Base-by-base conservation (phyloP, 2,329 filamentous ascomycete species). In the Epichloe hybrida region DNA sequence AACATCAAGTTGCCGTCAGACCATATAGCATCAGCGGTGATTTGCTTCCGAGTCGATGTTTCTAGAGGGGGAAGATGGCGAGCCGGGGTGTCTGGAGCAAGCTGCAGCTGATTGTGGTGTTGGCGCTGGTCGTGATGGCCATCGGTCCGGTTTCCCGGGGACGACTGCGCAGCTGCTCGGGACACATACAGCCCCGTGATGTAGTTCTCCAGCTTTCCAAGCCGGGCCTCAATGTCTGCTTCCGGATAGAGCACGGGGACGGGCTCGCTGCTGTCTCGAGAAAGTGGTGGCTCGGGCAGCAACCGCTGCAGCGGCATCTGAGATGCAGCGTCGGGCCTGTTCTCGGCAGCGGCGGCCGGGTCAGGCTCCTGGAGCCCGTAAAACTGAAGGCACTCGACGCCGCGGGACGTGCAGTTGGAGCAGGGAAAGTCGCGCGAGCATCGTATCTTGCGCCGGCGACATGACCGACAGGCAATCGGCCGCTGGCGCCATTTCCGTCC, bases 391-490 rank as follows among this genome's bases (percentile, higher is more conserved):
- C 63, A 65, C 31, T 54, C 51, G 17, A 64, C 50, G 53, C 62
- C 62, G 50, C 63, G 61, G 46, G 57, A 58, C 44, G 58, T 59
- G 54, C 63, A 66, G 56, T 65, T 66, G 34, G 57, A 56, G 54
- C 63, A 66, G 3, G 63, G 63, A 40, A 65, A 64, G 43, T 61
- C 55, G 46, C 63, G 59, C 41, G 61, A 63, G 53, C 63, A 66
- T 37, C 62, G 58, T 42, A 65, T 54, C 54, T 65, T 66, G 50
- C 61, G 62, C 35, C 57, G 53, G 38, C 62, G 57, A 50, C 62
- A 65, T 37, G 63, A 62, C 51, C 62, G 58, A 44, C 62, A 65
- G 23, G 62, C 64, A 39, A 65, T 57, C 39, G 62, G 62, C n/a
- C 61, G 58, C 49, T 62, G 60, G 42, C 62, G 62, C 51, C 60